Evolutionary conservation across 208 protist genomes (phyloP).

Genomic region (Trypanosoma theileri): DNA sequence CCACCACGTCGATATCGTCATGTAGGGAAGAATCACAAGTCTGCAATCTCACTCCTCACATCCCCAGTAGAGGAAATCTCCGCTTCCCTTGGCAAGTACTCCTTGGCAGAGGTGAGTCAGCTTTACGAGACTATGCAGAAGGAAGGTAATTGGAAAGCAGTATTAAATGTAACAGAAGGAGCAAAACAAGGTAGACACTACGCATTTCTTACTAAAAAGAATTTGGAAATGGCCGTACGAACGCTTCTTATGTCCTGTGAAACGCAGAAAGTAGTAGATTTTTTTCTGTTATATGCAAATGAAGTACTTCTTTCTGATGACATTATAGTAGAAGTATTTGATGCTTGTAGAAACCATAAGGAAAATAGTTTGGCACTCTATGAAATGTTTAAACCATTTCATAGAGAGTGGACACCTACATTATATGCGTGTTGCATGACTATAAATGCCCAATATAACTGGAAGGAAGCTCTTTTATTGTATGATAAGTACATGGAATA

Average conservation of each 20-base stretch:
- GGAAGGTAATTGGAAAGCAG: slow-evolving; percentile 61
- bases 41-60: slow-evolving; percentile 36
- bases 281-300: slow-evolving; percentile 55
- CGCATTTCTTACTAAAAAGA: slow-evolving; percentile 51
- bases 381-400: slow-evolving; percentile 43
- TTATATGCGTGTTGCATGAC: slow-evolving; percentile 81
- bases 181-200: slow-evolving; percentile 33
- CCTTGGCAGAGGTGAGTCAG: slow-evolving; percentile 43
- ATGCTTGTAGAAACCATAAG: slow-evolving; percentile 46
- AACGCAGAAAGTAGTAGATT: slow-evolving; percentile 43
- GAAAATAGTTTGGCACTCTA: slow-evolving; percentile 53
- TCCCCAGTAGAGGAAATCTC: slow-evolving; percentile 41
- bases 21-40: slow-evolving; percentile 31
- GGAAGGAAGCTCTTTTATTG: slow-evolving; percentile 42
- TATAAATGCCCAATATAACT: slow-evolving; percentile 50
- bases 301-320: slow-evolving; percentile 71
- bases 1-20: slow-evolving; percentile 68
- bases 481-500: slow-evolving; percentile 49
- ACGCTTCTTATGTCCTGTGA: slow-evolving; percentile 48
- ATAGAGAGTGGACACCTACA: slow-evolving; percentile 51
- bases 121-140: slow-evolving; percentile 60
- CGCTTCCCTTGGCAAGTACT: slow-evolving; percentile 33
- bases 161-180: slow-evolving; percentile 53
- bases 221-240: slow-evolving; percentile 53
- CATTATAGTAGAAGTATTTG: slow-evolving; percentile 62